Conservation (phyloP, 129 eudicot species). For the Centrapalus pauciflorus region DNA sequence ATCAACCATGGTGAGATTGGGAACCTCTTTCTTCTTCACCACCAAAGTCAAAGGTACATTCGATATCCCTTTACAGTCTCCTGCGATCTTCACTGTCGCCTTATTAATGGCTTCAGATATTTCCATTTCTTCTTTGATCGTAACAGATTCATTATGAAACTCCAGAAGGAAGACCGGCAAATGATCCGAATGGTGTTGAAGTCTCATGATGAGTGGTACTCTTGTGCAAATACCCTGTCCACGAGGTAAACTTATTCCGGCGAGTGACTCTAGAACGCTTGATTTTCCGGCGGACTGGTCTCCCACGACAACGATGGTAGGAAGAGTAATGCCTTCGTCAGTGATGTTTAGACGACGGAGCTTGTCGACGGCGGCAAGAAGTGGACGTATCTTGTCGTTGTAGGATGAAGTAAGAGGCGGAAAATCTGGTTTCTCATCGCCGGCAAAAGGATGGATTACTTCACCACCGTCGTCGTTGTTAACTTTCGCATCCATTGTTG, state of each 20-base stretch:
- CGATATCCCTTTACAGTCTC: conserved; percentile 16
- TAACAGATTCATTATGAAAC: neutral
- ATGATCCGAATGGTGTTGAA: conserved; percentile 12
- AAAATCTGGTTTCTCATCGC: too few species aligned
- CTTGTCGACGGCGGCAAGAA: too few species aligned
- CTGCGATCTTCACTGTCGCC: conserved; percentile 16
- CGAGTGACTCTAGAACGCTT: conserved; percentile 32
- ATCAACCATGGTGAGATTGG: conserved; percentile 31
- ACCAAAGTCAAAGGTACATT: conserved; percentile 18
- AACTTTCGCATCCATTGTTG: too few species aligned
- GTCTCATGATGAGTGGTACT: conserved; percentile 33
- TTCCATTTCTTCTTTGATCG: neutral
- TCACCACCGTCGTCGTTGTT: too few species aligned
- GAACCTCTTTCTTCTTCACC: conserved; percentile 20
- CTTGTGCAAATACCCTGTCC: conserved; percentile 27
- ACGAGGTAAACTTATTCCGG: conserved; percentile 27
- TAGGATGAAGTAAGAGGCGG: too few species aligned
- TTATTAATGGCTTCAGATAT: conserved; percentile 4
- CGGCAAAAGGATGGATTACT: too few species aligned
- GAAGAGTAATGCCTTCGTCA: too few species aligned
- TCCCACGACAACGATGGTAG: conserved; percentile 33
- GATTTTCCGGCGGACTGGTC: conserved; percentile 30
- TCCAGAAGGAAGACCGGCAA: conserved; percentile 9
- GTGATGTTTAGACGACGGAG: too few species aligned
- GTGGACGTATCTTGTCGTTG: too few species aligned